Percentiles rank a stretch among this genome's conserved stretches.
These are phyloP conservation scores for Aspergillus transmontanensis DNA, from an alignment of 2,329 filamentous ascomycete species.

Conservation along the genomic window DNA sequence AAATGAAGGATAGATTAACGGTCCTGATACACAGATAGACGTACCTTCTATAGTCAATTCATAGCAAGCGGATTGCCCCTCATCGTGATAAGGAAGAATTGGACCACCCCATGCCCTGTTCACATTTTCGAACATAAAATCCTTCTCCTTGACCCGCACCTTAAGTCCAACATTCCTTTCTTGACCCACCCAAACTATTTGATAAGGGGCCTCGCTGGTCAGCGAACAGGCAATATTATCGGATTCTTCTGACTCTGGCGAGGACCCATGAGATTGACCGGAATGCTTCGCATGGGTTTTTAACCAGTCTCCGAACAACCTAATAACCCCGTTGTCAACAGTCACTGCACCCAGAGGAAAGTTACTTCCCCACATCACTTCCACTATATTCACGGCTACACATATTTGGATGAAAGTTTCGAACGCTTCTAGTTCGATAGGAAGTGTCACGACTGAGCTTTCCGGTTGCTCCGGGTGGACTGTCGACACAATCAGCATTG, in stretches of 20 bases:
- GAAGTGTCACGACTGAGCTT: constrained; percentile 54
- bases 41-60: constrained; percentile 72
- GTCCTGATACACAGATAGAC: constrained; percentile 22
- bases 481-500: constrained; percentile 14
- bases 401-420: constrained; percentile 77
- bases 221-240: not conserved
- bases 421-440: constrained; percentile 66
- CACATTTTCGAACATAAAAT: constrained; percentile 43
- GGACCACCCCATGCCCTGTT: constrained; percentile 34
- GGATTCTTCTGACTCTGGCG: not conserved
- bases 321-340: constrained; percentile 67
- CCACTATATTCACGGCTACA: constrained; percentile 68
- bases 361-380: constrained; percentile 62
- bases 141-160: constrained; percentile 63
- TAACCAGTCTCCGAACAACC: constrained; percentile 75
- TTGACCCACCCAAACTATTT: constrained; percentile 70
- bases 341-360: constrained; percentile 67
- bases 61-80: constrained; percentile 70
- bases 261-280: not conserved
- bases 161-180: constrained; percentile 67
- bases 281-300: constrained; percentile 41
- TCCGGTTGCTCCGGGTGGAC: constrained; percentile 1
- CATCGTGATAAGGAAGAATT: constrained; percentile 59
- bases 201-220: constrained; percentile 15
- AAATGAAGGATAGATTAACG: not conserved